phyloP scores from a whole-genome alignment of 257 asterid species.

The Jasminum sambac region DNA sequence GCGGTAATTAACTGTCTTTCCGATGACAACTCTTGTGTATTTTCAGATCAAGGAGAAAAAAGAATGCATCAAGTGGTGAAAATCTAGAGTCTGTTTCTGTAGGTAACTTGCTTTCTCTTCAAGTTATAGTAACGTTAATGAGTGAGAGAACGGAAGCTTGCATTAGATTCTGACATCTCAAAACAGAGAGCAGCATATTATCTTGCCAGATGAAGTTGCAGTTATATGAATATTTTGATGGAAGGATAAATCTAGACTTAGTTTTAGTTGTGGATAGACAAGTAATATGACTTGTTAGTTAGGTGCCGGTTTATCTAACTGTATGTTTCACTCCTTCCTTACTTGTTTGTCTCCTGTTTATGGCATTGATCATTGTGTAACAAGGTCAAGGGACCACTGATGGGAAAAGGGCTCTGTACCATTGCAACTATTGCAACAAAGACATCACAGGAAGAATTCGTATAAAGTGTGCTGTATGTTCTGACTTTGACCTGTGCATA shows the following conservation, averaged over 20 bases:
- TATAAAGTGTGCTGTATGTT: constrained; percentile 81
- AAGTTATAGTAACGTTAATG: not conserved
- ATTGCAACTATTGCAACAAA: constrained; percentile 85
- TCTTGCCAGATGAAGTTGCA: constrained; percentile 1
- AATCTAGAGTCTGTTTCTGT: constrained; percentile 55
- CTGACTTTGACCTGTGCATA: constrained; percentile 81
- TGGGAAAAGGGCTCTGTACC: constrained; percentile 77
- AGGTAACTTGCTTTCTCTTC: constrained; percentile 41
- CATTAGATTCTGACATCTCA: constrained; percentile 4
- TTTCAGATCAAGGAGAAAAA: constrained; percentile 83
- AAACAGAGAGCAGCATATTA: not conserved
- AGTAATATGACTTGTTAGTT: constrained; percentile 5
- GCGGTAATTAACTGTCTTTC: not conserved
- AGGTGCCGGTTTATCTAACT: constrained; percentile 1
- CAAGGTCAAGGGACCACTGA: constrained; percentile 70
- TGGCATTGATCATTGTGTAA: constrained; percentile 27
- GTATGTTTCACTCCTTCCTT: not conserved
- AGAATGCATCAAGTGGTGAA: constrained; percentile 75
- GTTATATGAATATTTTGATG: not conserved
- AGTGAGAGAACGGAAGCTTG: not conserved
- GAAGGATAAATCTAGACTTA: not conserved
- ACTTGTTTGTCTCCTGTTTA: constrained; percentile 10
- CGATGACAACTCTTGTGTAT: not conserved
- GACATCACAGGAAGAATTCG: constrained; percentile 76
- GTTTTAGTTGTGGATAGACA: constrained; percentile 9